Conservation (phyloP, 139 green algal species). For the Chlamydomonas applanata region DNA sequence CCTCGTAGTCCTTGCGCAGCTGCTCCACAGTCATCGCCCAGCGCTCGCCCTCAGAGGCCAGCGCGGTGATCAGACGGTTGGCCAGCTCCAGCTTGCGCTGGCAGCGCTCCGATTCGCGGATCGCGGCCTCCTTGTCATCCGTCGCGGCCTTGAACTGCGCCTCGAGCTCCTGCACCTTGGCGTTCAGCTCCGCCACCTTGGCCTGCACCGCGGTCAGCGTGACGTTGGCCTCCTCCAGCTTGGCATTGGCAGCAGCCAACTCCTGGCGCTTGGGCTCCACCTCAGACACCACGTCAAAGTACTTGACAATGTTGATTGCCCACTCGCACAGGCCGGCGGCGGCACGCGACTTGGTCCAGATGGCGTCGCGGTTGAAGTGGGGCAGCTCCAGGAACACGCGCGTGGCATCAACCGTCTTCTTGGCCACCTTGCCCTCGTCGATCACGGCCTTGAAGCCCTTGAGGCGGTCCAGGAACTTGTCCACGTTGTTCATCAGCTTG, state of each 20-base stretch:
- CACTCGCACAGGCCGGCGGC: slow-evolving; percentile 88
- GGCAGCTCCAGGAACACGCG: slow-evolving; percentile 74
- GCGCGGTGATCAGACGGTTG: slow-evolving; percentile 83
- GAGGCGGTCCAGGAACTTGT: slow-evolving; percentile 86
- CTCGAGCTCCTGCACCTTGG: slow-evolving; percentile 75
- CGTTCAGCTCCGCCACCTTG: slow-evolving; percentile 75
- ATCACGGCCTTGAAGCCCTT: slow-evolving; percentile 86
- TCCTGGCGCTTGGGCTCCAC: slow-evolving; percentile 84
- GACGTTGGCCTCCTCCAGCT: slow-evolving; percentile 74
- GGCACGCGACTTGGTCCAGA: slow-evolving; percentile 83
- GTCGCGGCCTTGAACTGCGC: slow-evolving; percentile 72
- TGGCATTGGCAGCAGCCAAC: slow-evolving; percentile 80
- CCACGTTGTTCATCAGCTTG: slow-evolving; percentile 89
- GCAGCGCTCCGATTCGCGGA: slow-evolving; percentile 69
- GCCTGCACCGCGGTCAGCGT: slow-evolving; percentile 58
- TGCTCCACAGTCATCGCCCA: slow-evolving; percentile 76
- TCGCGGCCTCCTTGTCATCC: slow-evolving; percentile 83
- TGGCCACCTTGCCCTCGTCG: slow-evolving; percentile 72
- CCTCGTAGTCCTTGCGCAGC: slow-evolving; percentile 72
- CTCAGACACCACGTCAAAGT: slow-evolving; percentile 83
- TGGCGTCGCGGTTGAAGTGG: slow-evolving; percentile 84
- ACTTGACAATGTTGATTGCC: slow-evolving; percentile 89
- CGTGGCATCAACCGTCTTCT: slow-evolving; percentile 77
- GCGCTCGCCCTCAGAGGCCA: slow-evolving; percentile 76
- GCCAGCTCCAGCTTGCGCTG: slow-evolving; percentile 80